Conservation (phyloP, 2,329 filamentous ascomycete genomes). For the Alternaria sp. region DNA sequence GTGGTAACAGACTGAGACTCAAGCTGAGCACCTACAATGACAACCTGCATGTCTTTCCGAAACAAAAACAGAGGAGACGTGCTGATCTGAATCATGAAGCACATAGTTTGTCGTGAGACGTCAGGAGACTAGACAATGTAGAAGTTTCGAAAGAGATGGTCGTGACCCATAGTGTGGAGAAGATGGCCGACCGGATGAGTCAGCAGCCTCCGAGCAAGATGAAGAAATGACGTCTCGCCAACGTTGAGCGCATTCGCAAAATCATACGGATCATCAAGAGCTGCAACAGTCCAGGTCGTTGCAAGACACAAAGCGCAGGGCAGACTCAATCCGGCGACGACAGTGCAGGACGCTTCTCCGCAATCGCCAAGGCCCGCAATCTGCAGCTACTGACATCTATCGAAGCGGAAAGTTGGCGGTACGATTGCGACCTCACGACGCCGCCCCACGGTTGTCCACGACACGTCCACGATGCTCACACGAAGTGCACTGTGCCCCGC, state of each 20-base stretch:
- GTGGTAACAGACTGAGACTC: neutral
- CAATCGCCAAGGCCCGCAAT: slow-evolving; percentile 7
- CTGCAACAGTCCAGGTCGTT: neutral
- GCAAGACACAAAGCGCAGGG: neutral
- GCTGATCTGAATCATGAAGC: neutral
- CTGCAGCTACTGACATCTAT: slow-evolving; percentile 6
- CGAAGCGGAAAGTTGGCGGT: slow-evolving; percentile 9
- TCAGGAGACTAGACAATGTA: neutral
- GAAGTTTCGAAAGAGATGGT: neutral
- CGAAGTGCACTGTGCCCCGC: slow-evolving; percentile 40
- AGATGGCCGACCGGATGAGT: neutral
- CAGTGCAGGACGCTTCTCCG: slow-evolving; percentile 2
- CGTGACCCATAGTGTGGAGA: neutral
- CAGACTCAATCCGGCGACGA: neutral
- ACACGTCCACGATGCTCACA: slow-evolving; percentile 35
- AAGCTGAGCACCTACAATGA: neutral
- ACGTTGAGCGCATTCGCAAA: neutral
- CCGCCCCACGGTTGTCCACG: neutral
- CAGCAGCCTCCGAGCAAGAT: neutral
- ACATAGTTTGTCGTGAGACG: neutral
- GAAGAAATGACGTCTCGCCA: slow-evolving; percentile 6
- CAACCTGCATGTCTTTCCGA: neutral
- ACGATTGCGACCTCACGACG: slow-evolving; percentile 5
- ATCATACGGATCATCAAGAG: neutral
- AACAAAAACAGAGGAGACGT: neutral